Evolutionary conservation across 2,329 filamentous ascomycete genomes (phyloP).

Genomic region (Pseudogymnoascus destructans): DNA sequence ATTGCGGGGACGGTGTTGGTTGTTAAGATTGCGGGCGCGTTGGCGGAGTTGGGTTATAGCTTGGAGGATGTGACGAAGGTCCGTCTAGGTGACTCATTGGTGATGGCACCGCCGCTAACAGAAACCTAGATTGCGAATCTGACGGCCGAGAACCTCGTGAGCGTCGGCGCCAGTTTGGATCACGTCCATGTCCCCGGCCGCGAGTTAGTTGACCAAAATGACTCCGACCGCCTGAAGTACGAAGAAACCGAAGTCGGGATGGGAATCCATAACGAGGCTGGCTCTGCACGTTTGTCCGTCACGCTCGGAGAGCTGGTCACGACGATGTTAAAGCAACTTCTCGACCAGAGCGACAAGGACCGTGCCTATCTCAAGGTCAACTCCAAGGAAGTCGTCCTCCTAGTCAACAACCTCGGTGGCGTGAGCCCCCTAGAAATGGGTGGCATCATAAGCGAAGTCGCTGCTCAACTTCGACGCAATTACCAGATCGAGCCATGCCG

Average conservation of each 20-base stretch:
- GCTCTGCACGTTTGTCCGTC: constrained; percentile 38
- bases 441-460: constrained; percentile 54
- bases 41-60: constrained; percentile 56
- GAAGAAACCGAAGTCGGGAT: constrained; percentile 54
- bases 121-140: constrained; percentile 39
- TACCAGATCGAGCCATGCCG: constrained; percentile 49
- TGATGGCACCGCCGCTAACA: background rate
- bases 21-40: constrained; percentile 76
- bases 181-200: constrained; percentile 91
- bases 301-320: constrained; percentile 37
- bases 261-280: constrained; percentile 58
- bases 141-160: constrained; percentile 63
- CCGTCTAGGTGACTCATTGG: background rate
- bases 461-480: constrained; percentile 42
- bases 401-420: constrained; percentile 59
- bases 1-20: constrained; percentile 86
- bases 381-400: constrained; percentile 47
- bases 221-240: constrained; percentile 41
- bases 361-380: constrained; percentile 46
- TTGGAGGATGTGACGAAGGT: constrained; percentile 61
- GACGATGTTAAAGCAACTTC: constrained; percentile 51
- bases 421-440: constrained; percentile 54
- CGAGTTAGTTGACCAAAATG: constrained; percentile 36
- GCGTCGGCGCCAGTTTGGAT: constrained; percentile 71
- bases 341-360: constrained; percentile 49